Evolutionary conservation across 441 rosid genomes (phyloP), one percentile per base, ranked within the genome.

Genomic region (Hura crepitans): DNA sequence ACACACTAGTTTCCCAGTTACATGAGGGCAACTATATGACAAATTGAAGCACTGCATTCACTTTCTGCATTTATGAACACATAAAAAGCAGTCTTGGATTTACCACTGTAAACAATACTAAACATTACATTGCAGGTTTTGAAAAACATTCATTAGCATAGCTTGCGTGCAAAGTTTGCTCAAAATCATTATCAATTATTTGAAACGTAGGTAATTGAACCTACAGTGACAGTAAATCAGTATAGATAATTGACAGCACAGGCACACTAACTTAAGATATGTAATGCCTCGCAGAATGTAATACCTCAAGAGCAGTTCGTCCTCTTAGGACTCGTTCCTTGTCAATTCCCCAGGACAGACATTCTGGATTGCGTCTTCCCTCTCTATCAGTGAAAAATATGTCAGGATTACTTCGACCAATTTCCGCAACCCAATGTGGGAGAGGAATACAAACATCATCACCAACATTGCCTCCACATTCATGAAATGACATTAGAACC

Each of bases 401-500:
- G 73, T 92, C 97, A 70, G 97, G 96, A 81, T 93, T 89, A 75
- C 80, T 88, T 83, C 96, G 85, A 60, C 99, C 97, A 61, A 93
- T 88, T 78, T 92, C 98, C 70, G 99, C 93, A 68, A 95, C 92
- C 99, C 99, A 95, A 73, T 91, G 93, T 43, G 99, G 99, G 69
- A 95, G 88, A 60, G 98, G 99, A 75, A 95, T 88, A 77, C 97
- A 89, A 62, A 89, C 99, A 82, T 95, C 99, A 81, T 95, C 99
- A 73, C 98, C 97, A 73, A 96, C 93, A 78, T 91, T 93, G 76
- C 98, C 97, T 53, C 99, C 99, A 80, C 99, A 96, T 89, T 93
- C 99, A 83, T 96, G 98, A 83, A 96, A 96, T 55, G 98, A 93
- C 97, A 96, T 84, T 63, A 91, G 87, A 78, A 93, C 98, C 99